A percentile compares a stretch with the other conserved stretches of the same genome.
These are phyloP conservation scores for Leersia perrieri DNA, from an alignment of 176 grass and related monocot genomes.

Conservation along the genomic window DNA sequence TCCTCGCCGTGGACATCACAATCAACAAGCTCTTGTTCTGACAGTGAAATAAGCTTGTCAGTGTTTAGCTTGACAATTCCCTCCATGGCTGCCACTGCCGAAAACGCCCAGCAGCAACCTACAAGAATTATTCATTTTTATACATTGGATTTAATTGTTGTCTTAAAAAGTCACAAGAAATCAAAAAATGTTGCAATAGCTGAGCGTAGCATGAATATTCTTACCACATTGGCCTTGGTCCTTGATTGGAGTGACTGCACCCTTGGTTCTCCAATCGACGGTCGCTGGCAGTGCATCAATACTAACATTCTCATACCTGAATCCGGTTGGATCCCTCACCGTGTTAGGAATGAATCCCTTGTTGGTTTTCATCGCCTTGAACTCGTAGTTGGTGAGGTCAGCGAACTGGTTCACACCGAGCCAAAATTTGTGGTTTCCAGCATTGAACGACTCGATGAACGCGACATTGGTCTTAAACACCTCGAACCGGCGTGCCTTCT, in stretches of 20 bases:
- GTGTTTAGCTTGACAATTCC: too few species aligned
- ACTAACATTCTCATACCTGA: slow-evolving; percentile 3
- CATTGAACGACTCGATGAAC: neutral
- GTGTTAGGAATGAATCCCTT: slow-evolving; percentile 3
- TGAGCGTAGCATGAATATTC: neutral
- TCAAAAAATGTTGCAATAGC: too few species aligned
- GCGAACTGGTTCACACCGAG: too few species aligned
- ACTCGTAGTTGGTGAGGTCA: slow-evolving; percentile 3
- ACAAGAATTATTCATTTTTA: too few species aligned
- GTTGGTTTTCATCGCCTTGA: neutral
- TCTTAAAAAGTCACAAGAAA: too few species aligned
- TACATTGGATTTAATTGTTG: too few species aligned
- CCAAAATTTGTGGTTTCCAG: neutral
- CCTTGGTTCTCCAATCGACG: too few species aligned
- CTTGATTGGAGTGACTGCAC: slow-evolving; percentile 8
- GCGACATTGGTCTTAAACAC: neutral
- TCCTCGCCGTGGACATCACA: neutral
- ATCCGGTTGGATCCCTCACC: neutral
- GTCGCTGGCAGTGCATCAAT: neutral
- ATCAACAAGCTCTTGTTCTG: neutral
- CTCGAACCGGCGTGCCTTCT: too few species aligned
- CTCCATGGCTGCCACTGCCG: neutral
- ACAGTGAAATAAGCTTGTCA: neutral
- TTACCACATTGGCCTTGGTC: slow-evolving; percentile 13
- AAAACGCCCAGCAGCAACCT: too few species aligned